A percentile compares a stretch with the other conserved stretches of the same genome.
Evolutionary conservation across 2,329 filamentous ascomycete genomes (phyloP).

Genomic region (Aureobasidium sp.): DNA sequence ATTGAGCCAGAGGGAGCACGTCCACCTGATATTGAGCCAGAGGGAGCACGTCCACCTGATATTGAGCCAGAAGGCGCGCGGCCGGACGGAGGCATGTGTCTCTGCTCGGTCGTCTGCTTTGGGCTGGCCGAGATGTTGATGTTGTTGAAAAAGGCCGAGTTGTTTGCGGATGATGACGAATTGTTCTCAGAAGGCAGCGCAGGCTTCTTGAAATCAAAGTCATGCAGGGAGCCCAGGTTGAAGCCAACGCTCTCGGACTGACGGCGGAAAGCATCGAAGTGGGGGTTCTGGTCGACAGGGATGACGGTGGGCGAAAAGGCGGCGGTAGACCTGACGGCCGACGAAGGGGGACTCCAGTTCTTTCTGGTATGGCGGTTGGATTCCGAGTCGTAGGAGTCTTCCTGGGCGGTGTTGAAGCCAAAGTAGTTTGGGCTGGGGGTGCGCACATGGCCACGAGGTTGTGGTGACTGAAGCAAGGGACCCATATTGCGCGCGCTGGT

Average conservation of each 20-base stretch:
- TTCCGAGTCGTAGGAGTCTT: constrained; percentile 40
- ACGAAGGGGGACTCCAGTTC: constrained; percentile 68
- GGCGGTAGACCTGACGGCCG: constrained; percentile 61
- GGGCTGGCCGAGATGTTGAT: not conserved
- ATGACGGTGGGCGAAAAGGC: constrained; percentile 61
- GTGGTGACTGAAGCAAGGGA: constrained; percentile 23
- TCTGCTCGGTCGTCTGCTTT: not conserved
- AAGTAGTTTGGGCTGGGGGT: constrained; percentile 76
- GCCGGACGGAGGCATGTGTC: constrained; percentile 15
- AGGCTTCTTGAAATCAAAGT: constrained; percentile 29
- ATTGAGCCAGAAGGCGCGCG: not conserved
- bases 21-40: not conserved
- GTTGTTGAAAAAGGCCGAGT: constrained; percentile 5
- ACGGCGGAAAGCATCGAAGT: constrained; percentile 71
- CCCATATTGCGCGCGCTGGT: constrained; percentile 22
- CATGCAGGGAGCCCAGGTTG: constrained; percentile 34
- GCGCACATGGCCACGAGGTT: constrained; percentile 21
- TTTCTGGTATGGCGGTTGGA: constrained; percentile 49
- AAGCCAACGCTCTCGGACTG: constrained; percentile 59
- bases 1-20: not conserved
- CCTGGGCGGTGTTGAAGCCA: constrained; percentile 51
- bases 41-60: not conserved
- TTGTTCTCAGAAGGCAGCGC: constrained; percentile 19
- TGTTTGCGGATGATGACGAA: not conserved
- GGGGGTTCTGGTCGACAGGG: constrained; percentile 65